These are phyloP conservation scores for Colletotrichum karsti DNA, from an alignment of 2,329 filamentous ascomycete genomes.

Conservation along the genomic window DNA sequence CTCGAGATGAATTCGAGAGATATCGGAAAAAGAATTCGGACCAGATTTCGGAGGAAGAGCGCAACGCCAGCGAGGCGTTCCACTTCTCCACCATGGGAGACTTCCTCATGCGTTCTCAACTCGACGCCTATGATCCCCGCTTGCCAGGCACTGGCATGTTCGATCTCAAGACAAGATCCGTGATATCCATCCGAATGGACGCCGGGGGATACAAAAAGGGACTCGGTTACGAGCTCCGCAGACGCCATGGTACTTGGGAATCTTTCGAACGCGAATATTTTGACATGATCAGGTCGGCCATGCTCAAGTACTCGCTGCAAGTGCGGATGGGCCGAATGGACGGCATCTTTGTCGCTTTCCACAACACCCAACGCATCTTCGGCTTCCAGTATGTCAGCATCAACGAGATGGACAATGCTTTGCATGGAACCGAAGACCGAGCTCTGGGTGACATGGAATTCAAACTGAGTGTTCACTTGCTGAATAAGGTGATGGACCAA, in stretches of 20 bases:
- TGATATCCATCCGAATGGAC: slow-evolving; percentile 92
- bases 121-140: slow-evolving; percentile 88
- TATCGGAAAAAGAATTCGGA: slow-evolving; percentile 77
- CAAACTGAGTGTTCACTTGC: slow-evolving; percentile 77
- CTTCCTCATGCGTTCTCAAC: slow-evolving; percentile 93
- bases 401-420: slow-evolving; percentile 84
- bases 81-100: slow-evolving; percentile 89
- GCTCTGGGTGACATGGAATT: slow-evolving; percentile 85
- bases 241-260: slow-evolving; percentile 80
- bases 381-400: slow-evolving; percentile 95
- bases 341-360: slow-evolving; percentile 95
- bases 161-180: slow-evolving; percentile 94
- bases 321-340: slow-evolving; percentile 98
- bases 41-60: slow-evolving; percentile 76
- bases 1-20: slow-evolving; percentile 84
- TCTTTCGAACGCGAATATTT: slow-evolving; percentile 96
- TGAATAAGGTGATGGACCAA: slow-evolving; percentile 82
- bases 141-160: slow-evolving; percentile 94
- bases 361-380: slow-evolving; percentile 95
- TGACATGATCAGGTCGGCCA: slow-evolving; percentile 94
- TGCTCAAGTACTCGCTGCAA: slow-evolving; percentile 96
- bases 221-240: slow-evolving; percentile 85
- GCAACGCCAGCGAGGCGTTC: slow-evolving; percentile 78
- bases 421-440: slow-evolving; percentile 80
- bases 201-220: slow-evolving; percentile 75